phyloP scores from a whole-genome alignment of 2,329 filamentous ascomycete species.

The Diaporthe sp. region DNA sequence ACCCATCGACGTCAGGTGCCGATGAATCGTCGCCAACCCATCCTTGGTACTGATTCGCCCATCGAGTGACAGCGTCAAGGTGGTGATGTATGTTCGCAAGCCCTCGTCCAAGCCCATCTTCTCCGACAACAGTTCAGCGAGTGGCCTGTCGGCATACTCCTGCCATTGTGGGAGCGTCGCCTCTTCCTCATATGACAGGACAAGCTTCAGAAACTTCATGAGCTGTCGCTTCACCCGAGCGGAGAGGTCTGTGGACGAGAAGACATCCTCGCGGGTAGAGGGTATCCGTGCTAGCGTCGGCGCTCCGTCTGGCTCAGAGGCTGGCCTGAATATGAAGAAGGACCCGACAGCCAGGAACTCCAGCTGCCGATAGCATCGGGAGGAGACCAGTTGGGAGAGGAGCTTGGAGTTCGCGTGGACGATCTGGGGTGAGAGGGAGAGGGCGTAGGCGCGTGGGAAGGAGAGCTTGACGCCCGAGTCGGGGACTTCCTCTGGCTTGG shows the following conservation, averaged over 20 bases:
- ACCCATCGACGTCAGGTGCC: slow-evolving; percentile 88
- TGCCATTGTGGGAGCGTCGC: slow-evolving; percentile 70
- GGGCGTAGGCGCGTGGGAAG: slow-evolving; percentile 81
- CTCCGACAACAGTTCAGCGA: slow-evolving; percentile 71
- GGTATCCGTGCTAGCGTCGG: slow-evolving; percentile 78
- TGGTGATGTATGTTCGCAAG: slow-evolving; percentile 72
- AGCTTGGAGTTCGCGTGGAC: slow-evolving; percentile 87
- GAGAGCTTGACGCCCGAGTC: slow-evolving; percentile 62
- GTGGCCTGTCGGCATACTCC: slow-evolving; percentile 64
- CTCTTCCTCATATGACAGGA: slow-evolving; percentile 76
- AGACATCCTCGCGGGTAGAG: slow-evolving; percentile 92
- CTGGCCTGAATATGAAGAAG: slow-evolving; percentile 81
- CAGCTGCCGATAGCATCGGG: slow-evolving; percentile 87
- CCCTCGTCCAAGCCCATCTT: slow-evolving; percentile 78
- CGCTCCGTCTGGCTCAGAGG: slow-evolving; percentile 46
- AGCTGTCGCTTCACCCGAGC: slow-evolving; percentile 85
- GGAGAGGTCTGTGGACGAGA: slow-evolving; percentile 81
- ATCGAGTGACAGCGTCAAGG: slow-evolving; percentile 82
- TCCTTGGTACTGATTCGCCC: slow-evolving; percentile 72
- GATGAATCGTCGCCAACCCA: slow-evolving; percentile 80
- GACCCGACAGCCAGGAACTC: slow-evolving; percentile 95
- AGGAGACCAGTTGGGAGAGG: slow-evolving; percentile 86
- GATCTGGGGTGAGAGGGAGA: slow-evolving; percentile 88
- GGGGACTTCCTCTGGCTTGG: slow-evolving; percentile 52
- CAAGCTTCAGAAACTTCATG: slow-evolving; percentile 95